Conservation (phyloP, 306 rosid genomes). For the Malus fusca region DNA sequence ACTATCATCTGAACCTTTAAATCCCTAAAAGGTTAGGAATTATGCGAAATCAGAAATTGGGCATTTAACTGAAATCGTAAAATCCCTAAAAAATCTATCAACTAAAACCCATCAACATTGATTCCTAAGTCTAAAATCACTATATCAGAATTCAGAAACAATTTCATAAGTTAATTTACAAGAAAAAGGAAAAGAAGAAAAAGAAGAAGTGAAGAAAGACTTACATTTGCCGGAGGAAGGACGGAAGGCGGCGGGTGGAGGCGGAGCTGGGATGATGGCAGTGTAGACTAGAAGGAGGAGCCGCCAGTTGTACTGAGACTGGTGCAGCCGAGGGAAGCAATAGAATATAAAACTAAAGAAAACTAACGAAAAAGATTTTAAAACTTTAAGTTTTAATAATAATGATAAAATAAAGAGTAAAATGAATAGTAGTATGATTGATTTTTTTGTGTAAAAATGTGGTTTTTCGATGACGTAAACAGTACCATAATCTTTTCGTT, state of each 20-base stretch:
- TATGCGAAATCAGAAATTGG: neutral
- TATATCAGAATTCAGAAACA: neutral
- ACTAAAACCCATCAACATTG: neutral
- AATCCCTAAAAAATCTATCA: neutral
- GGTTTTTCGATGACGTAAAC: no score
- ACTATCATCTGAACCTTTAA: neutral
- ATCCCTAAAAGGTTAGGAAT: neutral
- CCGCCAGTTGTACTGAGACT: no score
- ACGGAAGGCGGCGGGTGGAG: neutral
- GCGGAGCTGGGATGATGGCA: neutral
- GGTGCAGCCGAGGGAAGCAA: neutral
- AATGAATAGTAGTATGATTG: no score
- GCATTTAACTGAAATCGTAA: neutral
- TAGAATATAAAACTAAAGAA: no score
- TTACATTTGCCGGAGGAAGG: neutral
- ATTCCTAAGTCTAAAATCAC: no score
- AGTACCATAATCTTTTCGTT: no score
- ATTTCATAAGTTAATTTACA: neutral
- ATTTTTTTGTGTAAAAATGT: no score
- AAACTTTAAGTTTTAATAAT: no score
- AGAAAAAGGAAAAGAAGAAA: no score
- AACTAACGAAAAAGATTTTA: no score
- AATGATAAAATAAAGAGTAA: no score
- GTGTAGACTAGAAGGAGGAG: neutral
- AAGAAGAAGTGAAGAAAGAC: neutral